Conservation (phyloP, 2,329 filamentous ascomycete species). For the Juglanconis sp. region DNA sequence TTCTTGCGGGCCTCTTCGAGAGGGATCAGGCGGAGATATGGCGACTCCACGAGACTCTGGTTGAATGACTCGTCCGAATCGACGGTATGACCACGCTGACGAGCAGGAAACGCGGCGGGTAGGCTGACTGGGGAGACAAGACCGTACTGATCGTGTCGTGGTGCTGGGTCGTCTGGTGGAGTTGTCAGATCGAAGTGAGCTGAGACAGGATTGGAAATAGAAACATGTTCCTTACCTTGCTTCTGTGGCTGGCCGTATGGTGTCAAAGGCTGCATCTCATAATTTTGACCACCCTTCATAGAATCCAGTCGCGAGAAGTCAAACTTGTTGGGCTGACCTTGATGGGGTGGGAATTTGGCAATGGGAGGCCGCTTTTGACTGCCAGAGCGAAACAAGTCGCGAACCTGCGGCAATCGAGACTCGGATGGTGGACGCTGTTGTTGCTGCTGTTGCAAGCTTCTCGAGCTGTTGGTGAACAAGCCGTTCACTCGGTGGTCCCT, state of each 20-base stretch:
- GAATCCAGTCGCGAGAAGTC: neutral
- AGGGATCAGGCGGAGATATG: slow-evolving; percentile 29
- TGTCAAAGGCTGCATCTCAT: neutral
- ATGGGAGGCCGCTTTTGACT: neutral
- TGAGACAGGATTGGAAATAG: neutral
- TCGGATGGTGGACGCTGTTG: neutral
- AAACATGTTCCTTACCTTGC: neutral
- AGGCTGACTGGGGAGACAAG: neutral
- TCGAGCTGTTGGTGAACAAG: slow-evolving; percentile 22
- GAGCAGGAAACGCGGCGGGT: neutral
- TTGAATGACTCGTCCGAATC: slow-evolving; percentile 10
- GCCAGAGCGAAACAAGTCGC: neutral
- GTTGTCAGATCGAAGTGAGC: neutral
- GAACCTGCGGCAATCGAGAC: neutral
- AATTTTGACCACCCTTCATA: neutral
- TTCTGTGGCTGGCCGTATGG: neutral
- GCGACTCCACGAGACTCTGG: slow-evolving; percentile 22
- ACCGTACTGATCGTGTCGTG: neutral
- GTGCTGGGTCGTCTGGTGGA: neutral
- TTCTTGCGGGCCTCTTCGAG: slow-evolving; percentile 29
- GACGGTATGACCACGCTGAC: neutral
- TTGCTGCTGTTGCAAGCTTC: neutral
- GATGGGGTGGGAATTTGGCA: neutral
- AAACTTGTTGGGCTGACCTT: neutral
- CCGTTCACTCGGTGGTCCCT: slow-evolving; percentile 31